Conservation (phyloP, 192 early-diverging fungal genomes). For the Linnemannia elongata region DNA sequence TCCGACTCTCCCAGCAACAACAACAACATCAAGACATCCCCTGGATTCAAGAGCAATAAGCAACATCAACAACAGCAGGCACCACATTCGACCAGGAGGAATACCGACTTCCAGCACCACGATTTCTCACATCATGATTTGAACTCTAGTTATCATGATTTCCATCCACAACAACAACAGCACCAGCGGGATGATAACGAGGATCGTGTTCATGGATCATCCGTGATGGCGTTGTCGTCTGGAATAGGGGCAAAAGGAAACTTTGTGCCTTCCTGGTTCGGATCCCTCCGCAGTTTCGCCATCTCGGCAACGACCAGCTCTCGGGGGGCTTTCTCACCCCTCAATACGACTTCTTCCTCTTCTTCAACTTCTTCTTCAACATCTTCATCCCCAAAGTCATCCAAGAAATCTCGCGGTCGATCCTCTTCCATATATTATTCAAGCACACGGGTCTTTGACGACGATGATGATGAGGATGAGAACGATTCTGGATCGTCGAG, state of each 20-base stretch:
- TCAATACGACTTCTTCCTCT: not conserved
- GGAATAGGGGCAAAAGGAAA: not conserved
- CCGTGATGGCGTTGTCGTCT: no score
- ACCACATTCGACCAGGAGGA: not conserved
- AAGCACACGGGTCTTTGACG: not conserved
- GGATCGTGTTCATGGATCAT: not conserved
- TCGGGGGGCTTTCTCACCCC: conserved; percentile 39
- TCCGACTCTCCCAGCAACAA: not conserved
- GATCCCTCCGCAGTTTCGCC: conserved; percentile 44
- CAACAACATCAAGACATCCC: not conserved
- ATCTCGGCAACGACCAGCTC: conserved; percentile 37
- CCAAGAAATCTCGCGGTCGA: conserved; percentile 20
- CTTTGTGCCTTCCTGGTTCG: conserved; percentile 45
- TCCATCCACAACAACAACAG: not conserved
- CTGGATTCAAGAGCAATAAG: not conserved
- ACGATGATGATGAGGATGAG: conserved; percentile 20
- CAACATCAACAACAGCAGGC: not conserved
- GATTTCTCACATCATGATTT: not conserved
- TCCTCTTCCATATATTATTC: conserved; percentile 49
- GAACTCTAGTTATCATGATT: not conserved
- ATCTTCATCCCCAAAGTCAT: conserved; percentile 12
- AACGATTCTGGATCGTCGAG: conserved; percentile 4
- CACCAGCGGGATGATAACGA: not conserved
- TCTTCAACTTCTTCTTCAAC: not conserved
- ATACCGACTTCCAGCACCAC: not conserved